These are phyloP conservation scores for Penicillium bialowiezense DNA, from an alignment of 495 filamentous ascomycete genomes.

Conservation along the genomic window DNA sequence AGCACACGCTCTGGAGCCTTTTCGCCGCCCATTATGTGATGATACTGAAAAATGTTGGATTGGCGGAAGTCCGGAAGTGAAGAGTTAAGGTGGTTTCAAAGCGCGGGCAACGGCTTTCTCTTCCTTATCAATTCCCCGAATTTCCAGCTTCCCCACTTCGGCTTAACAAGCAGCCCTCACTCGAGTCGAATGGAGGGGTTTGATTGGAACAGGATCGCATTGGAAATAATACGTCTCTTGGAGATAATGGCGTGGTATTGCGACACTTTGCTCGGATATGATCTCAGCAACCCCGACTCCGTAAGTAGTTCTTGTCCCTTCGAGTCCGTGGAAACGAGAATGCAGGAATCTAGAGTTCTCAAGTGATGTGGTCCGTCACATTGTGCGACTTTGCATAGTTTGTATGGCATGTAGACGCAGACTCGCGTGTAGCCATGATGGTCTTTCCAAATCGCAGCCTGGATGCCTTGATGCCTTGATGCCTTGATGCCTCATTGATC, in stretches of 20 bases:
- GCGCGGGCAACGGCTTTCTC: slow-evolving; percentile 1
- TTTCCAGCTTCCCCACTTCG: background rate
- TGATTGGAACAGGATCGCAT: background rate
- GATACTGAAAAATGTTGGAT: background rate
- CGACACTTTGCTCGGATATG: slow-evolving; percentile 2
- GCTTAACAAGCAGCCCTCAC: background rate
- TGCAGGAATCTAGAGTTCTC: too few species aligned
- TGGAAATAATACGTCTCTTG: background rate
- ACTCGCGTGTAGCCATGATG: too few species aligned
- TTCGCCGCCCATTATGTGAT: background rate
- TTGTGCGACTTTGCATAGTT: too few species aligned
- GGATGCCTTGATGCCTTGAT: too few species aligned
- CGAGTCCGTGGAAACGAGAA: too few species aligned
- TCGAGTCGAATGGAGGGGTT: background rate
- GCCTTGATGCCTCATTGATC: too few species aligned
- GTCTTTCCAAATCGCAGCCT: too few species aligned
- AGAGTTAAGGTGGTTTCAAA: background rate
- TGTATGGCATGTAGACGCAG: too few species aligned
- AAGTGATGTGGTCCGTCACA: background rate
- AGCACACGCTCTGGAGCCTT: slow-evolving; percentile 33
- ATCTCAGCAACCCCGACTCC: background rate
- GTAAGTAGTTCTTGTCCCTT: too few species aligned
- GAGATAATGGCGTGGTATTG: slow-evolving; percentile 2
- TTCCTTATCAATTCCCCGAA: background rate
- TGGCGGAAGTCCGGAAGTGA: background rate